Conservation (phyloP, 306 rosid species). For the Sechiopsis laciniata region DNA sequence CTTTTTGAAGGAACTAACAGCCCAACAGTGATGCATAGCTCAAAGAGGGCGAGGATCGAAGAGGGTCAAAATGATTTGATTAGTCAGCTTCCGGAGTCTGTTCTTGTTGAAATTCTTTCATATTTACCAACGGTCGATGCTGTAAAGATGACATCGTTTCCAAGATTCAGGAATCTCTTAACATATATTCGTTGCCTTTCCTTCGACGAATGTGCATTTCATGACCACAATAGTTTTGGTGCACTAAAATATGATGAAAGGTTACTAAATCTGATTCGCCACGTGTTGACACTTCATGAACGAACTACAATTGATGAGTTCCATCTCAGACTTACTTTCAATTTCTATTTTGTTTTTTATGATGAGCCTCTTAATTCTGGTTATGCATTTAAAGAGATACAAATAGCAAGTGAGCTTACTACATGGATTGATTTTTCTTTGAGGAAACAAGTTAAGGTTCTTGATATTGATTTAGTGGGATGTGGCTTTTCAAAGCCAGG, state of each 20-base stretch:
- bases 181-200: constrained; percentile 4
- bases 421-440: constrained; percentile 16
- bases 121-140: constrained; percentile 8
- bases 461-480: constrained; percentile 13
- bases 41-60: neutral
- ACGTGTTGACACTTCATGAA: constrained; percentile 16
- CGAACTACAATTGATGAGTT: constrained; percentile 10
- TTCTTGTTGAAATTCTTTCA: constrained; percentile 12
- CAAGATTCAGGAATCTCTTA: constrained; percentile 13
- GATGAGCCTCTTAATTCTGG: neutral
- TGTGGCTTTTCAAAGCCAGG: constrained; percentile 10
- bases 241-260: constrained; percentile 9
- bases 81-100: neutral
- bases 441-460: constrained; percentile 21
- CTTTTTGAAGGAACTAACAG: neutral
- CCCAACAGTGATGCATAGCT: too few species aligned
- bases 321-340: constrained; percentile 17
- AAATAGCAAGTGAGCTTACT: constrained; percentile 15
- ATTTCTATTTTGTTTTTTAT: neutral
- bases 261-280: constrained; percentile 14
- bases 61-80: neutral
- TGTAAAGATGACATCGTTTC: neutral
- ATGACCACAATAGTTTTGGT: neutral
- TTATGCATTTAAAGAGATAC: constrained; percentile 8
- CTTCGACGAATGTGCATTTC: constrained; percentile 18